These are phyloP conservation scores for Platanthera zijinensis DNA, from an alignment of 106 monocot species.

Conservation along the genomic window DNA sequence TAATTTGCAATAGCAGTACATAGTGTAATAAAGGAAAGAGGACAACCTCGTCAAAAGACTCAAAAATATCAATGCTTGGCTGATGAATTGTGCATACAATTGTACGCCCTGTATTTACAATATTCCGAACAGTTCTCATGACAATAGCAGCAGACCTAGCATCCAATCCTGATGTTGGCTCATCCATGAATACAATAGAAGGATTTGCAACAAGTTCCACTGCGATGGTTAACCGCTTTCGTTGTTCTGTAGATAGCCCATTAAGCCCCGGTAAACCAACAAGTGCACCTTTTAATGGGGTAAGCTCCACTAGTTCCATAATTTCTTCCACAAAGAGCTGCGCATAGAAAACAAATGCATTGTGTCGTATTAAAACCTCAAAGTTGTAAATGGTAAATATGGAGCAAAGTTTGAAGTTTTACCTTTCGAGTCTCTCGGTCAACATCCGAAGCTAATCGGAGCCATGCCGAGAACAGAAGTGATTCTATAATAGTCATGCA, in stretches of 20 bases:
- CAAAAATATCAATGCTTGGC: slow-evolving; percentile 99
- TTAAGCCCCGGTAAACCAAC: slow-evolving; percentile 88
- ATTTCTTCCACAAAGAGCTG: slow-evolving; percentile 97
- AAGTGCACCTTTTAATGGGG: slow-evolving; percentile 71
- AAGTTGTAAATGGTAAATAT: not conserved
- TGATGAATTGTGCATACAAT: slow-evolving; percentile 99
- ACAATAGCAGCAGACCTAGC: slow-evolving; percentile 96
- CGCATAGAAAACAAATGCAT: slow-evolving; percentile 1
- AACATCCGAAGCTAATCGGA: slow-evolving; percentile 76
- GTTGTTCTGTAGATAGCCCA: slow-evolving; percentile 90
- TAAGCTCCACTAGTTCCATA: slow-evolving; percentile 97
- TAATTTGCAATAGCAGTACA: not conserved
- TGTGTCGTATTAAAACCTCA: not conserved
- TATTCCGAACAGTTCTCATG: slow-evolving; percentile 98
- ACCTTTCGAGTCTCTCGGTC: slow-evolving; percentile 60
- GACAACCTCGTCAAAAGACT: slow-evolving; percentile 96
- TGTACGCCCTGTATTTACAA: slow-evolving; percentile 95
- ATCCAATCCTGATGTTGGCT: slow-evolving; percentile 98
- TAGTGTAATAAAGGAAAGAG: not conserved
- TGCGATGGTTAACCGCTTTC: slow-evolving; percentile 93
- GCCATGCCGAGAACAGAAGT: slow-evolving; percentile 87
- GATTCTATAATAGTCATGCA: slow-evolving; percentile 91
- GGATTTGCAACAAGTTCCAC: slow-evolving; percentile 99
- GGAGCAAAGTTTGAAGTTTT: slow-evolving; percentile 1
- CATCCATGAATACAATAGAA: slow-evolving; percentile 99